phyloP scores from a whole-genome alignment of 192 early-diverging fungal genomes.

The Fimicolochytrium jonesii region DNA sequence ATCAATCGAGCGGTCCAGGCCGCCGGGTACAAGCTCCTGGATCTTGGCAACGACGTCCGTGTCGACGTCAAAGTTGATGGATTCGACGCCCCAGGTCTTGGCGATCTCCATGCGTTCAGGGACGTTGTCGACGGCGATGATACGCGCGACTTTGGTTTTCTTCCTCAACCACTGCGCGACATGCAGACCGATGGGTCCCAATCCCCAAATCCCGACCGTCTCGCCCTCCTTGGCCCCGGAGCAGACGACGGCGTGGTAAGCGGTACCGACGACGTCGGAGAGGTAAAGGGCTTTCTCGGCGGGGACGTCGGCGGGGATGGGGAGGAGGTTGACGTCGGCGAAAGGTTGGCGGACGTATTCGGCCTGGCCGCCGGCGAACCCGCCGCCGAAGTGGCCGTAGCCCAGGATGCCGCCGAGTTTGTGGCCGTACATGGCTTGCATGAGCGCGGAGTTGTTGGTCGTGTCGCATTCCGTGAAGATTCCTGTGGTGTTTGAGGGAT shows the following conservation, averaged over 20 bases:
- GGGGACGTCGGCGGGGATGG: slow-evolving; percentile 33
- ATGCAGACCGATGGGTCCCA: slow-evolving; percentile 50
- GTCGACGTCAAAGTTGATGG: slow-evolving; percentile 23
- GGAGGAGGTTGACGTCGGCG: slow-evolving; percentile 50
- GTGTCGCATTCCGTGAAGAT: slow-evolving; percentile 43
- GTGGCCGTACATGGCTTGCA: slow-evolving; percentile 23
- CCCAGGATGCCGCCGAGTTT: slow-evolving; percentile 21
- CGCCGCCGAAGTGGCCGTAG: slow-evolving; percentile 24
- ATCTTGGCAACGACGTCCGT: slow-evolving; percentile 25
- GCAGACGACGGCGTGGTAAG: slow-evolving; percentile 43
- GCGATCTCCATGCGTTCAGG: slow-evolving; percentile 10
- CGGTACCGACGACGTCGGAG: slow-evolving; percentile 49
- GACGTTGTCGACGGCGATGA: slow-evolving; percentile 28
- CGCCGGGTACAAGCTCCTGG: slow-evolving; percentile 30
- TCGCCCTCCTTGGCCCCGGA: slow-evolving; percentile 38
- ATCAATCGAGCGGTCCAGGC: slow-evolving; percentile 51
- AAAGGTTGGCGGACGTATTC: slow-evolving; percentile 52
- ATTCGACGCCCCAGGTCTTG: slow-evolving; percentile 8
- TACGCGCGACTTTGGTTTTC: slow-evolving; percentile 1
- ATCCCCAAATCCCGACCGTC: slow-evolving; percentile 49
- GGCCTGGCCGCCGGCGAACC: slow-evolving; percentile 44
- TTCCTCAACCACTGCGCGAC: slow-evolving; percentile 30
- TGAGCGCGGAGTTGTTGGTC: slow-evolving; percentile 44
- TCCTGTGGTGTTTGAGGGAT: too few species aligned
- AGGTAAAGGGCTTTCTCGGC: slow-evolving; percentile 51